phyloP scores from a whole-genome alignment of 1,139 yeast genomes.

The Saccharomyces hybrid region DNA sequence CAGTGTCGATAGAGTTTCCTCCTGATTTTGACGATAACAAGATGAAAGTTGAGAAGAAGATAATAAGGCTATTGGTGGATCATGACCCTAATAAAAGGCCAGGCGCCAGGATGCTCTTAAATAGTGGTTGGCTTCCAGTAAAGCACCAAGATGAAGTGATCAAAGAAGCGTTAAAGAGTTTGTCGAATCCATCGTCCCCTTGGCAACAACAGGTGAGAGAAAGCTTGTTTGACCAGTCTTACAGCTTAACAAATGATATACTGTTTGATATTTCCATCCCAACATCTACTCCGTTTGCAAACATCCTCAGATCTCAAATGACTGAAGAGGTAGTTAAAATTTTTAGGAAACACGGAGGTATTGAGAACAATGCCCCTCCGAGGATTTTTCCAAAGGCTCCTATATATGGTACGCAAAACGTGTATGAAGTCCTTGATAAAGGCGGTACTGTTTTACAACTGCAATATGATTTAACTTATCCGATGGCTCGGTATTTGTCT shows the following conservation, averaged over 20 bases:
- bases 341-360: conserved; percentile 78
- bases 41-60: conserved; percentile 51
- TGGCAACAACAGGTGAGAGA: conserved; percentile 91
- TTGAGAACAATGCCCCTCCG: conserved; percentile 58
- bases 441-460: conserved; percentile 82
- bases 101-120: conserved; percentile 62
- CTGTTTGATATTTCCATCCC: conserved; percentile 53
- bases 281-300: conserved; percentile 31
- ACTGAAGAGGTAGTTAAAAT: conserved; percentile 49
- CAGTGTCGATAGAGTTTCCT: conserved; percentile 57
- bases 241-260: conserved; percentile 72
- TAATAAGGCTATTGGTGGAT: conserved; percentile 57
- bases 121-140: conserved; percentile 78
- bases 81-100: conserved; percentile 78
- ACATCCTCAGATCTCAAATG: conserved; percentile 38
- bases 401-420: conserved; percentile 51
- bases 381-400: conserved; percentile 77
- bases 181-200: conserved; percentile 85
- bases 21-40: conserved; percentile 47
- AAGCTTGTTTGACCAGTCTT: conserved; percentile 74
- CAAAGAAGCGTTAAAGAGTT: conserved; percentile 74
- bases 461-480: conserved; percentile 82
- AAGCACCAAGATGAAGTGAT: conserved; percentile 86
- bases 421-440: conserved; percentile 74
- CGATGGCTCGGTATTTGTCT: conserved; percentile 79